These are phyloP conservation scores for Starmerella apicola DNA, from an alignment of 805 yeast genomes.

Conservation along the genomic window DNA sequence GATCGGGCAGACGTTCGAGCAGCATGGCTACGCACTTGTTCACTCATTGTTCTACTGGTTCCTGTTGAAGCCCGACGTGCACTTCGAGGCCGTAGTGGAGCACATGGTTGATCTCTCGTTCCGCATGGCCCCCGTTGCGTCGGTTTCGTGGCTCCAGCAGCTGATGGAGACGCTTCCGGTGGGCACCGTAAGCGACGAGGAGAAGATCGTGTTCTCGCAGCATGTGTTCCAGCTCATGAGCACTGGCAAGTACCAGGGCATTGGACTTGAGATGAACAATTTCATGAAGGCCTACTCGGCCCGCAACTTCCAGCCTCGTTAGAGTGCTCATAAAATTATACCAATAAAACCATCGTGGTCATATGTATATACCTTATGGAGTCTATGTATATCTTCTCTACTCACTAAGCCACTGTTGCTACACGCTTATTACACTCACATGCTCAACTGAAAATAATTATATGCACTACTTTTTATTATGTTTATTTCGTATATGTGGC, in stretches of 20 bases:
- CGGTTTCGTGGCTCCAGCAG: conserved; percentile 51
- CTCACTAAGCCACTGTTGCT: background rate
- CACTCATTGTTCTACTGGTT: conserved; percentile 52
- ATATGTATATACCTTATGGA: background rate
- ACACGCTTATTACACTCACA: background rate
- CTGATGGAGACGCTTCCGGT: conserved; percentile 49
- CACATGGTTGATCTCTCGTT: conserved; percentile 15
- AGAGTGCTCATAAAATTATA: too few species aligned
- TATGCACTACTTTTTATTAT: background rate
- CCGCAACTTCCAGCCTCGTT: conserved; percentile 18
- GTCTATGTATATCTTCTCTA: background rate
- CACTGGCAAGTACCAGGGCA: conserved; percentile 59
- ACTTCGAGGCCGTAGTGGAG: conserved; percentile 15
- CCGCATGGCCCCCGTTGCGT: conserved; percentile 29
- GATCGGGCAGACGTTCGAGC: conserved; percentile 32
- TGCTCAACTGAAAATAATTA: too few species aligned
- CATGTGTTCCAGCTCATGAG: conserved; percentile 25
- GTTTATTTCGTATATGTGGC: background rate
- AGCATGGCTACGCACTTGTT: conserved; percentile 48
- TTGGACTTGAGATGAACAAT: conserved; percentile 58
- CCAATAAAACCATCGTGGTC: background rate
- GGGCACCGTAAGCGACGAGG: conserved; percentile 52
- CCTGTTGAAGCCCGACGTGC: conserved; percentile 50
- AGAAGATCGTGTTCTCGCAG: conserved; percentile 46
- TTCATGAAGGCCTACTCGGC: conserved; percentile 37